A percentile compares a stretch with the other conserved stretches of the same genome.
Evolutionary conservation across 2,329 filamentous ascomycete genomes (phyloP).

Genomic region (Arthroderma sp.): DNA sequence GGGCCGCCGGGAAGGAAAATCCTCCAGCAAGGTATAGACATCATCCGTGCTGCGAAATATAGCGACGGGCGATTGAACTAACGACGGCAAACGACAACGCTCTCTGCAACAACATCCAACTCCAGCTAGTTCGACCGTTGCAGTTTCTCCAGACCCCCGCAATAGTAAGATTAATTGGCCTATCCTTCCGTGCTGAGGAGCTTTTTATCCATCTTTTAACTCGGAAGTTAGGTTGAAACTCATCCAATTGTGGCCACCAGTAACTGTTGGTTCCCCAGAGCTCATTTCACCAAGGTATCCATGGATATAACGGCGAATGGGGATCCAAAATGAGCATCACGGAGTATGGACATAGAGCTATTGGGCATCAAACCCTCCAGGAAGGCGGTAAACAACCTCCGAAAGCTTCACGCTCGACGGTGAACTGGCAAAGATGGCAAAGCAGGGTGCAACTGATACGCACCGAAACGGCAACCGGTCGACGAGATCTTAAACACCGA

Average conservation of each 20-base stretch:
- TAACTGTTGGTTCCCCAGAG: not conserved
- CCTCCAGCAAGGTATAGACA: not conserved
- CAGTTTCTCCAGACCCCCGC: not conserved
- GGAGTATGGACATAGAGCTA: too few species aligned
- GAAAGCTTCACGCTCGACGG: not conserved
- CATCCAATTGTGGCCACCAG: not conserved
- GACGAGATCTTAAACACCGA: not conserved
- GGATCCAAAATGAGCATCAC: not conserved
- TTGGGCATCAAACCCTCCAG: not conserved
- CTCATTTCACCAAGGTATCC: not conserved
- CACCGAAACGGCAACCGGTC: not conserved
- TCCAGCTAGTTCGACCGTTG: not conserved
- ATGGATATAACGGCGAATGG: not conserved
- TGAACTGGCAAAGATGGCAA: not conserved
- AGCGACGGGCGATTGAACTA: too few species aligned
- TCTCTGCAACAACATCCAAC: not conserved
- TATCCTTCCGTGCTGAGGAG: not conserved
- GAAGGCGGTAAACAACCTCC: not conserved
- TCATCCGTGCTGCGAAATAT: too few species aligned
- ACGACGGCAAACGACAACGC: not conserved
- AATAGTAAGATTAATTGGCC: not conserved
- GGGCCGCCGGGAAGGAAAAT: conserved; percentile 1
- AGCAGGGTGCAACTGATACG: too few species aligned
- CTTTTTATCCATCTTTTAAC: not conserved
- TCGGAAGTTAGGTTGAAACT: not conserved